A percentile compares a stretch with the other conserved stretches of the same genome.
Evolutionary conservation across 352 stramenopile species (phyloP).

Genomic region (Paralagenidium karlingii): DNA sequence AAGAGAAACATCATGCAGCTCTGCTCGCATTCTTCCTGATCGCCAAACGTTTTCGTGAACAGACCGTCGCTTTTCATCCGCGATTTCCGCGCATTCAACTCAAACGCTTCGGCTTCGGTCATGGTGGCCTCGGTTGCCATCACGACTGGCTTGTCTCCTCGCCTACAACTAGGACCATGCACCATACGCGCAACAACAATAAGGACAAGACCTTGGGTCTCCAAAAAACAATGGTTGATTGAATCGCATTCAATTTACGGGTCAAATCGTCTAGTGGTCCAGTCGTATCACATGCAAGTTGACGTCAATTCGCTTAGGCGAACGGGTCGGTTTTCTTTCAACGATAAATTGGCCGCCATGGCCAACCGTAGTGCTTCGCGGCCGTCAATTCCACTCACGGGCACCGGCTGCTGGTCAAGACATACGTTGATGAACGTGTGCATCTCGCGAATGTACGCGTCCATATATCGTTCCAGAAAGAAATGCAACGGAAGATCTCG

Average conservation of each 20-base stretch:
- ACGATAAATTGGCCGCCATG: constrained; percentile 48
- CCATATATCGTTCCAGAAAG: constrained; percentile 91
- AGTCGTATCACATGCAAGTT: too few relatives aligned
- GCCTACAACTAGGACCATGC: constrained; percentile 1
- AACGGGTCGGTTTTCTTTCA: constrained; percentile 53
- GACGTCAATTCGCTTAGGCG: constrained; percentile 45
- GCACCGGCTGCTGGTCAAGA: constrained; percentile 20
- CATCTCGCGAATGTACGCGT: constrained; percentile 70
- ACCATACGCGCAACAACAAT: too few relatives aligned
- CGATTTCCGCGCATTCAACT: too few relatives aligned
- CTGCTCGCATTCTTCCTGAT: constrained; percentile 82
- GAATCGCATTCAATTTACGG: too few relatives aligned
- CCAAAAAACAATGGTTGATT: too few relatives aligned
- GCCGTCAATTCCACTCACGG: constrained; percentile 41
- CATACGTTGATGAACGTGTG: constrained; percentile 53
- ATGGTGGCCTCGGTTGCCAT: too few relatives aligned
- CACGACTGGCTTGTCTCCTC: too few relatives aligned
- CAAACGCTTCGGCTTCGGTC: too few relatives aligned
- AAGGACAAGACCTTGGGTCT: too few relatives aligned
- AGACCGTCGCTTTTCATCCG: too few relatives aligned
- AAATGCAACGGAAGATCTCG: constrained; percentile 90
- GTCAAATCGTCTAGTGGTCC: too few relatives aligned
- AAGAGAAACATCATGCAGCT: constrained; percentile 90
- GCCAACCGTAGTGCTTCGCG: constrained; percentile 55
- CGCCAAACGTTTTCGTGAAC: constrained; percentile 36